A percentile compares a stretch with the other conserved stretches of the same genome.
phyloP scores from a whole-genome alignment of 768 basidiomycete species.

The Hygrophorus pudorinus region DNA sequence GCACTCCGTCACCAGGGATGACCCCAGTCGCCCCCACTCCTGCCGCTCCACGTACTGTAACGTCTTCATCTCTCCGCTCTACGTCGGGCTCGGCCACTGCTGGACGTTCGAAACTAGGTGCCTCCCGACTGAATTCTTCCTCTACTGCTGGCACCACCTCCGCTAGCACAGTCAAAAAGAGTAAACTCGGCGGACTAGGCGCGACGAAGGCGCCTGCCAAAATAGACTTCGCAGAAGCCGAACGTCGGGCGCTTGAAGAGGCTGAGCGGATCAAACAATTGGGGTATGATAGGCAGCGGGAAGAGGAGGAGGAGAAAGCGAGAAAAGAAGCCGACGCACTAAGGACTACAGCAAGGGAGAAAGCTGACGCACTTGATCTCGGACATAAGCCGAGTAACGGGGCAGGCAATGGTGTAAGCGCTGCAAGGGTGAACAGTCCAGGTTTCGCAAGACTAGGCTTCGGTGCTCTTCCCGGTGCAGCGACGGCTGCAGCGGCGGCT shows the following conservation, averaged over 20 bases:
- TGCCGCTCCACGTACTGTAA: conserved; percentile 48
- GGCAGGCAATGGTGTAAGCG: not conserved
- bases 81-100: conserved; percentile 18
- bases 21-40: conserved; percentile 18
- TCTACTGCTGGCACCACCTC: conserved; percentile 16
- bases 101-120: conserved; percentile 8
- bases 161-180: conserved; percentile 37
- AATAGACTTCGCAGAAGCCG: conserved; percentile 92
- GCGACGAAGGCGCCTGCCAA: conserved; percentile 73
- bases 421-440: not conserved
- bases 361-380: not conserved
- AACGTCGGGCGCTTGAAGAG: conserved; percentile 82
- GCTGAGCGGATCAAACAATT: conserved; percentile 87
- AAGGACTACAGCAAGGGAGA: not conserved
- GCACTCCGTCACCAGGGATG: conserved; percentile 29
- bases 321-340: conserved; percentile 43
- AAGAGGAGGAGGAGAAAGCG: conserved; percentile 75
- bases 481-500: conserved; percentile 38
- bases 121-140: conserved; percentile 29
- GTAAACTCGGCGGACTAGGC: conserved; percentile 65
- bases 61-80: conserved; percentile 34
- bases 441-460: conserved; percentile 71
- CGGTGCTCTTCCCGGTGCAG: conserved; percentile 63
- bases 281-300: conserved; percentile 80
- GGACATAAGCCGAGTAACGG: not conserved